A percentile compares a stretch with the other conserved stretches of the same genome.
Evolutionary conservation across 2,329 filamentous ascomycete genomes (phyloP).

Genomic region (Aspergillus brasiliensis): DNA sequence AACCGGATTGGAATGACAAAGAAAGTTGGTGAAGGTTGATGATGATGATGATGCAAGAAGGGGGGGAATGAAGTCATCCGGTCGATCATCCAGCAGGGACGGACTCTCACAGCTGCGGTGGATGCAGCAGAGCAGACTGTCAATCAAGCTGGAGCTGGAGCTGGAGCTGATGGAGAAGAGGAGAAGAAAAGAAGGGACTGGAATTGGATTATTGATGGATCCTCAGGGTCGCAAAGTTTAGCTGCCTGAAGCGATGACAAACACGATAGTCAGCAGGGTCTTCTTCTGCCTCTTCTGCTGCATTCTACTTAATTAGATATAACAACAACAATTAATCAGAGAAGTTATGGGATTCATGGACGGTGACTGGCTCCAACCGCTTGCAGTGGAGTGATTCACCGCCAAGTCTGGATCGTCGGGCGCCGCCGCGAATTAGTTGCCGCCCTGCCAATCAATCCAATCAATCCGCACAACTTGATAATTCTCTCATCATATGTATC

Average conservation of each 20-base stretch:
- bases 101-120: neutral
- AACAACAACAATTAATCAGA: no score
- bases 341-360: neutral
- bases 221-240: neutral
- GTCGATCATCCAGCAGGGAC: neutral
- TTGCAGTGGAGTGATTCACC: neutral
- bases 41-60: slow-evolving; percentile 6
- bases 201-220: neutral
- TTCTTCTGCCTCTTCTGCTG: neutral
- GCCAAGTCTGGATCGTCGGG: neutral
- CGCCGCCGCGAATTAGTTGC: neutral
- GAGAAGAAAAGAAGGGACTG: neutral
- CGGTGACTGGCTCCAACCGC: neutral
- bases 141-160: neutral
- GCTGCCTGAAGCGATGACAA: neutral
- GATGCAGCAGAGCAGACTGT: neutral
- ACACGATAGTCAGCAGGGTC: neutral
- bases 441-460: neutral
- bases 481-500: neutral
- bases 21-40: neutral
- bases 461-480: neutral
- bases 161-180: neutral
- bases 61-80: slow-evolving; percentile 5
- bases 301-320: no score
- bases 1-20: neutral